phyloP scores from a whole-genome alignment of 1,139 yeast species.

The Scheffersomyces illinoinensis region DNA sequence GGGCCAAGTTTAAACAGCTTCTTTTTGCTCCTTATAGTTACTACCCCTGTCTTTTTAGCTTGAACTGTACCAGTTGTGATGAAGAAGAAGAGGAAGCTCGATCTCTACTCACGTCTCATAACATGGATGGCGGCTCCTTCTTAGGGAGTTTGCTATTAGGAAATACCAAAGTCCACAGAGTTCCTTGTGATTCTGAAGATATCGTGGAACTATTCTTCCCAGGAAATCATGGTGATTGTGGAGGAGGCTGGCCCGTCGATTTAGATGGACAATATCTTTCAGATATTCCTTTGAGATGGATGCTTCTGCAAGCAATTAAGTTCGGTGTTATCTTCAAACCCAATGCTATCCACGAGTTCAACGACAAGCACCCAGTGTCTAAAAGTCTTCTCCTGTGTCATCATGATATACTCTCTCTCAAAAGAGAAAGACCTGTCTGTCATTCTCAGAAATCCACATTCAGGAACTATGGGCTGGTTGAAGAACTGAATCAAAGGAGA shows the following conservation, averaged over 20 bases:
- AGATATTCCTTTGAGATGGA: constrained; percentile 59
- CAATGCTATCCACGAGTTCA: constrained; percentile 39
- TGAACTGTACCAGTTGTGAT: constrained; percentile 14
- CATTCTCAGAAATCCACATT: constrained; percentile 1
- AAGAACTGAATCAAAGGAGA: constrained; percentile 3
- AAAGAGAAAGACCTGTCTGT: constrained; percentile 2
- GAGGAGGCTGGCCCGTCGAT: constrained; percentile 61
- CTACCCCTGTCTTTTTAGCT: constrained; percentile 25
- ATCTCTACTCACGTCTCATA: background rate
- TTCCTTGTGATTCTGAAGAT: constrained; percentile 25
- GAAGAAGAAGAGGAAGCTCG: background rate
- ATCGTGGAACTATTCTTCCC: constrained; percentile 61
- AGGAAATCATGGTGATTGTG: constrained; percentile 67
- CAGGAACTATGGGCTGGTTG: constrained; percentile 11
- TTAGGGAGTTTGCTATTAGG: background rate
- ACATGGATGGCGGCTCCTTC: background rate
- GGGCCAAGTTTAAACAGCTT: constrained; percentile 61
- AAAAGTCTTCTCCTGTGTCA: constrained; percentile 43
- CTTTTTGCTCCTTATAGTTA: constrained; percentile 47
- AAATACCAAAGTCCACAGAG: background rate
- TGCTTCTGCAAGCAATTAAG: constrained; percentile 51
- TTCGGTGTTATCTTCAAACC: constrained; percentile 49
- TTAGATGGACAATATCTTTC: constrained; percentile 23
- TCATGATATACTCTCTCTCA: constrained; percentile 45
- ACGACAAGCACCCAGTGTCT: constrained; percentile 31